These are phyloP conservation scores for Isoetes taiwanensis DNA, from an alignment of 75 land plant species.

Conservation along the genomic window DNA sequence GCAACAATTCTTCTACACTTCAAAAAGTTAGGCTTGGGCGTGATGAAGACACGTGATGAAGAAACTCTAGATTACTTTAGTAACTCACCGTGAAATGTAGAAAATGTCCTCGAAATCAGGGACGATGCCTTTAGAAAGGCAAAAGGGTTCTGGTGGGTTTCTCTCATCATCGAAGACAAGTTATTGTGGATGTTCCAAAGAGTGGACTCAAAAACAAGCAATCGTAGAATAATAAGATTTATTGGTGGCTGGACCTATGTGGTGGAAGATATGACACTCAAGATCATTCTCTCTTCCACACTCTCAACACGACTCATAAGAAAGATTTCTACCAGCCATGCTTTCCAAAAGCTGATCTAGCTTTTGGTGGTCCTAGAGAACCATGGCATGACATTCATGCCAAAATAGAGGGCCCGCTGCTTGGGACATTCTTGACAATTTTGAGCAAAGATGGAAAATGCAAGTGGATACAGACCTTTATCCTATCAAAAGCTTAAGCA, in stretches of 20 bases:
- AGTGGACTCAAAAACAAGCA: too few species aligned
- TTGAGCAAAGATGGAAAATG: not conserved
- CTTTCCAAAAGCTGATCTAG: not conserved
- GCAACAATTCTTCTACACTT: too few species aligned
- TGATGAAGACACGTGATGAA: constrained; percentile 57
- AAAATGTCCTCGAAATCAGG: constrained; percentile 35
- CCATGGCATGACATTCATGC: constrained; percentile 7
- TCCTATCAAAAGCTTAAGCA: too few species aligned
- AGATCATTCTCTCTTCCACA: constrained; percentile 1
- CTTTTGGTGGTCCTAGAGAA: not conserved
- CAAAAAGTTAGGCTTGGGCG: constrained; percentile 37
- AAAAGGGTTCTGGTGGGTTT: constrained; percentile 41
- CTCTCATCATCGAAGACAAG: constrained; percentile 74
- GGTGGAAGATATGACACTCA: constrained; percentile 4
- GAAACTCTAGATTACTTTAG: constrained; percentile 40
- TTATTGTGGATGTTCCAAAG: constrained; percentile 42
- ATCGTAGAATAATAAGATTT: not conserved
- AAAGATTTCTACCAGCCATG: not conserved
- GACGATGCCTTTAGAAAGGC: too few species aligned
- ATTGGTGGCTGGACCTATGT: not conserved
- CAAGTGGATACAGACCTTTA: not conserved
- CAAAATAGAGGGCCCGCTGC: constrained; percentile 3
- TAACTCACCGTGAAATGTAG: constrained; percentile 45
- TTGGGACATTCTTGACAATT: not conserved
- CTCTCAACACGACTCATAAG: not conserved